phyloP scores from a whole-genome alignment of 2,329 filamentous ascomycete species.

The Penicillium sp. region DNA sequence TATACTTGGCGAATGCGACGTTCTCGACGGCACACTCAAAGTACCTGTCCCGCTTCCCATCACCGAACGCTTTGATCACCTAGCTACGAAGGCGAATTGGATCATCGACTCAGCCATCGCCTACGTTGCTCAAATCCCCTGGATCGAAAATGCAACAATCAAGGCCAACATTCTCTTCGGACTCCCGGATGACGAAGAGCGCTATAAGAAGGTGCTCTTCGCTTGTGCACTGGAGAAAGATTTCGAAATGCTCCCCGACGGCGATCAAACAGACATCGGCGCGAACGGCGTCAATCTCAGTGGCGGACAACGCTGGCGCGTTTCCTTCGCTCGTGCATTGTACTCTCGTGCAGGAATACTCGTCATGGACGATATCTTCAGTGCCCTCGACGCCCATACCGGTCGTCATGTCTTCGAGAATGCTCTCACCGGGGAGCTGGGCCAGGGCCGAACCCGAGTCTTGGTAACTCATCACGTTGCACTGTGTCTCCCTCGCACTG shows the following conservation, averaged over 20 bases:
- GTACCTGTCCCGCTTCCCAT: slow-evolving; percentile 43
- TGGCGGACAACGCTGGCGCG: slow-evolving; percentile 80
- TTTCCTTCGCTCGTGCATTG: slow-evolving; percentile 76
- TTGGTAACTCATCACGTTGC: slow-evolving; percentile 79
- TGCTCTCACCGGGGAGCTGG: slow-evolving; percentile 71
- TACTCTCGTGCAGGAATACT: slow-evolving; percentile 78
- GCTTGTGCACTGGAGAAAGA: slow-evolving; percentile 77
- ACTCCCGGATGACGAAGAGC: slow-evolving; percentile 66
- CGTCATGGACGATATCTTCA: slow-evolving; percentile 82
- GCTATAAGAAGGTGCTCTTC: slow-evolving; percentile 70
- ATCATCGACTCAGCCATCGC: slow-evolving; percentile 57
- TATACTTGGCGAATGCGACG: slow-evolving; percentile 73
- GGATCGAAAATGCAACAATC: slow-evolving; percentile 82
- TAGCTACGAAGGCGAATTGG: slow-evolving; percentile 62
- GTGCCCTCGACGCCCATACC: slow-evolving; percentile 77
- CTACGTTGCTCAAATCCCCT: slow-evolving; percentile 77
- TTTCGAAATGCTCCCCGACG: slow-evolving; percentile 72
- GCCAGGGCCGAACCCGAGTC: slow-evolving; percentile 70
- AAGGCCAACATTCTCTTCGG: slow-evolving; percentile 79
- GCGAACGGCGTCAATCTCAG: slow-evolving; percentile 83
- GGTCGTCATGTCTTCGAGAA: slow-evolving; percentile 78
- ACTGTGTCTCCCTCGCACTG: slow-evolving; percentile 69
- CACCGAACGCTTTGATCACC: slow-evolving; percentile 59
- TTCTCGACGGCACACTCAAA: slow-evolving; percentile 62
- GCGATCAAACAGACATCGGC: slow-evolving; percentile 78